Evolutionary conservation across 352 stramenopile genomes (phyloP).

Genomic region (Blastocystis sp.): DNA sequence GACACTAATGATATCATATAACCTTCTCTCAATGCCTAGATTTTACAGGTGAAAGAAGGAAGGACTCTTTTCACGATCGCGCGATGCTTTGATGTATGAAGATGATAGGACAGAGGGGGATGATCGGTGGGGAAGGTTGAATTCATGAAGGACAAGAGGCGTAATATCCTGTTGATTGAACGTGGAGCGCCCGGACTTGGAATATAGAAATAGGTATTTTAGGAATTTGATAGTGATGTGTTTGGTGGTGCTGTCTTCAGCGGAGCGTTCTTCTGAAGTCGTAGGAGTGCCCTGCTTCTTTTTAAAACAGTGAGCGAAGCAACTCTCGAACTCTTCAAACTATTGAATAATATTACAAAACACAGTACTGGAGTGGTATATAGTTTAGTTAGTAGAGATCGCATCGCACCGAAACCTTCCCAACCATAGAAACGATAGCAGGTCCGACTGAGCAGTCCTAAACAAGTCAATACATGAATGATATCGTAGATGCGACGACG

Average conservation of each 20-base stretch:
- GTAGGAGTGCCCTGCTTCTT: background rate
- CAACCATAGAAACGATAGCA: constrained; percentile 42
- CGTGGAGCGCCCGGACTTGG: constrained; percentile 10
- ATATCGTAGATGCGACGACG: constrained; percentile 59
- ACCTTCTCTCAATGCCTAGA: constrained; percentile 4
- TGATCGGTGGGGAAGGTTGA: background rate
- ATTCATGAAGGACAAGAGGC: background rate
- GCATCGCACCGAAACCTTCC: constrained; percentile 14
- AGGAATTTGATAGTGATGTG: constrained; percentile 60
- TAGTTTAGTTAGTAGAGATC: background rate
- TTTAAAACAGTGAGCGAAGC: constrained; percentile 30
- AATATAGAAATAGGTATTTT: constrained; percentile 49
- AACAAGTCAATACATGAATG: constrained; percentile 27
- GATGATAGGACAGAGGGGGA: background rate
- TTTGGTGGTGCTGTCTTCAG: constrained; percentile 29
- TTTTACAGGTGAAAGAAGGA: background rate
- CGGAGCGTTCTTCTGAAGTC: background rate
- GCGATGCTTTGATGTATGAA: background rate
- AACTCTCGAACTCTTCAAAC: constrained; percentile 30
- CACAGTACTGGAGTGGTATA: background rate
- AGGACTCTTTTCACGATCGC: background rate
- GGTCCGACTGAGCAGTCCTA: background rate
- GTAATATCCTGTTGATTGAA: constrained; percentile 57
- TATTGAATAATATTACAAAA: background rate
- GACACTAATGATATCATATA: constrained; percentile 54